A percentile compares a stretch with the other conserved stretches of the same genome.
These are phyloP conservation scores for Diaporthe destruens DNA, from an alignment of 2,329 filamentous ascomycete genomes.

Conservation along the genomic window DNA sequence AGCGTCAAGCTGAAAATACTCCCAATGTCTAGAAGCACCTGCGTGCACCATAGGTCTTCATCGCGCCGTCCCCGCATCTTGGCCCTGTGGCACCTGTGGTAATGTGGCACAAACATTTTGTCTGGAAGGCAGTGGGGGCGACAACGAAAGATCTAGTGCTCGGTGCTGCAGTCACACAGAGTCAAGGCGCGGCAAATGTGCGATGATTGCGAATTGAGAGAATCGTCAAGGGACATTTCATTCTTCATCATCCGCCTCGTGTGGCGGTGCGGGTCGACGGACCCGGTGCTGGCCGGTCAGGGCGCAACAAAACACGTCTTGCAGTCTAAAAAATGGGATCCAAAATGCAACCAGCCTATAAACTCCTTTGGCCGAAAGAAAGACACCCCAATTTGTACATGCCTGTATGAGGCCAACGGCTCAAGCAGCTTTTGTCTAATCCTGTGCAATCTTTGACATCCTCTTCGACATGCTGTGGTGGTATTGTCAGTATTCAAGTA, in stretches of 20 bases:
- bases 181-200: too few species aligned
- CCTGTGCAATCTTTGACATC: constrained; percentile 61
- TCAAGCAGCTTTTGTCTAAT: constrained; percentile 6
- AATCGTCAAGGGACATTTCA: constrained; percentile 4
- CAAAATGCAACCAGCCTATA: constrained; percentile 8
- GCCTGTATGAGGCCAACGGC: not conserved
- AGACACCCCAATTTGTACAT: not conserved
- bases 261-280: not conserved
- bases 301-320: not conserved
- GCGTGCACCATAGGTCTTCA: not conserved
- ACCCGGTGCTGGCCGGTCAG: not conserved
- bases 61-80: constrained; percentile 1
- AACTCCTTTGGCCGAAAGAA: constrained; percentile 5
- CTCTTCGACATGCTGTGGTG: constrained; percentile 74
- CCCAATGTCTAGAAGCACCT: too few species aligned
- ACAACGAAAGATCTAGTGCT: not conserved
- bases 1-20: too few species aligned
- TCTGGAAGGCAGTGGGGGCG: not conserved
- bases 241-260: constrained; percentile 2
- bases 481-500: constrained; percentile 48
- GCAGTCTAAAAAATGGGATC: constrained; percentile 2
- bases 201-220: not conserved
- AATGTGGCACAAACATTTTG: too few species aligned
- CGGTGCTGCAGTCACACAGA: too few species aligned
- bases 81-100: not conserved